Evolutionary conservation across 2,329 filamentous ascomycete species (phyloP).

Genomic region (Pseudogymnoascus sp.): DNA sequence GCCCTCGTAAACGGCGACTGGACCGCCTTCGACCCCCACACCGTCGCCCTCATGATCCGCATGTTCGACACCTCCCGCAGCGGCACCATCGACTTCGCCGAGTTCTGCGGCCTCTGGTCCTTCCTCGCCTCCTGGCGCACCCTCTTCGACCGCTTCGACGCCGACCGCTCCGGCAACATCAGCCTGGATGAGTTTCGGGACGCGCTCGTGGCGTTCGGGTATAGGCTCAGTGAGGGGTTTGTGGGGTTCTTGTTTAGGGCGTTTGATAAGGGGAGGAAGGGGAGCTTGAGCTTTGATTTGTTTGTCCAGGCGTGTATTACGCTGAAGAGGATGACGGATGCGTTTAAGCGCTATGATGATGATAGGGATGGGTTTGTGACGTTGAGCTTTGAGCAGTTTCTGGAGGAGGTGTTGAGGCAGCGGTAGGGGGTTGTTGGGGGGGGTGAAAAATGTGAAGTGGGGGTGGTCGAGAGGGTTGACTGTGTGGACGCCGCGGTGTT

Average conservation of each 20-base stretch:
- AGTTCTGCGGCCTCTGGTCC: constrained; percentile 94
- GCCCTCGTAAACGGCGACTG: constrained; percentile 96
- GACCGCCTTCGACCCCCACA: constrained; percentile 86
- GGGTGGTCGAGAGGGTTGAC: not conserved
- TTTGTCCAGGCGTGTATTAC: constrained; percentile 97
- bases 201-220: constrained; percentile 86
- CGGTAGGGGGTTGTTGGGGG: constrained; percentile 31
- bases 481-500: not conserved
- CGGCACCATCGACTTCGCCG: constrained; percentile 85
- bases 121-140: constrained; percentile 91
- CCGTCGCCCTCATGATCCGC: constrained; percentile 97
- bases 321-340: constrained; percentile 96
- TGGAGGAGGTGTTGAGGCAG: constrained; percentile 60
- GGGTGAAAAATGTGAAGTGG: not conserved
- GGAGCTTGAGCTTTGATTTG: constrained; percentile 81
- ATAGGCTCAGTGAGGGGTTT: constrained; percentile 77
- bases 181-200: constrained; percentile 80
- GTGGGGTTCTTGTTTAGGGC: constrained; percentile 78
- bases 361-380: constrained; percentile 92
- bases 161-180: constrained; percentile 80
- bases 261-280: constrained; percentile 69
- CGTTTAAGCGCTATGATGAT: constrained; percentile 98
- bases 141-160: constrained; percentile 92
- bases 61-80: constrained; percentile 96
- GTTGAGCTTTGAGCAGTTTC: constrained; percentile 72